phyloP scores from a whole-genome alignment of 2,329 filamentous ascomycete species.

The Ilyonectria mors-panacis region DNA sequence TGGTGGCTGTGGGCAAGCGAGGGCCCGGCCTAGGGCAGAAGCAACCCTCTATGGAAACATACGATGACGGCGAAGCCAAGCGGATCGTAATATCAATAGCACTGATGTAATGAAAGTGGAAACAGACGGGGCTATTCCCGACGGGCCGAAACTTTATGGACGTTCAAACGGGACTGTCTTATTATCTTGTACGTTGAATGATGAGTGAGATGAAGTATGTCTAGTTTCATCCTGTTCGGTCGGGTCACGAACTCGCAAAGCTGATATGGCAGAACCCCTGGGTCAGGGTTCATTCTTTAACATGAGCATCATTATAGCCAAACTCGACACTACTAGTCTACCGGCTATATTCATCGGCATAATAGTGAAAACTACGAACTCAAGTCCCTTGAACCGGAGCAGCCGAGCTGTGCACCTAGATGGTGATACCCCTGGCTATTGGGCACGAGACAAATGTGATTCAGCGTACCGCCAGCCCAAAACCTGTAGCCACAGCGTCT shows the following conservation, averaged over 20 bases:
- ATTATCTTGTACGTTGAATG: too few species aligned
- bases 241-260: neutral
- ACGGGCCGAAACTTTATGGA: slow-evolving; percentile 18
- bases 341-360: neutral
- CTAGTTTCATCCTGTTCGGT: neutral
- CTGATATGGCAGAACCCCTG: neutral
- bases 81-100: slow-evolving; percentile 22
- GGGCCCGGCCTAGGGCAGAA: slow-evolving; percentile 21
- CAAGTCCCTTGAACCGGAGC: neutral
- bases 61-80: slow-evolving; percentile 33
- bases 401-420: neutral
- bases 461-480: neutral
- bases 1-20: slow-evolving; percentile 23
- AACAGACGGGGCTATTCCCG: slow-evolving; percentile 27
- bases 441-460: too few species aligned
- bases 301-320: neutral
- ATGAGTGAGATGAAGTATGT: neutral
- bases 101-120: slow-evolving; percentile 17
- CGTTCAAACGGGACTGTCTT: neutral
- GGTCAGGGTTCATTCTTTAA: neutral
- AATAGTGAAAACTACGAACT: too few species aligned
- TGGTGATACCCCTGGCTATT: neutral
- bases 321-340: neutral
- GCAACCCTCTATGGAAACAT: slow-evolving; percentile 27
- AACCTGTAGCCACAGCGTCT: neutral